Evolutionary conservation across 2,329 filamentous ascomycete genomes (phyloP), one percentile per base, ranked within the genome.

Genomic region (Penicillium sp.): DNA sequence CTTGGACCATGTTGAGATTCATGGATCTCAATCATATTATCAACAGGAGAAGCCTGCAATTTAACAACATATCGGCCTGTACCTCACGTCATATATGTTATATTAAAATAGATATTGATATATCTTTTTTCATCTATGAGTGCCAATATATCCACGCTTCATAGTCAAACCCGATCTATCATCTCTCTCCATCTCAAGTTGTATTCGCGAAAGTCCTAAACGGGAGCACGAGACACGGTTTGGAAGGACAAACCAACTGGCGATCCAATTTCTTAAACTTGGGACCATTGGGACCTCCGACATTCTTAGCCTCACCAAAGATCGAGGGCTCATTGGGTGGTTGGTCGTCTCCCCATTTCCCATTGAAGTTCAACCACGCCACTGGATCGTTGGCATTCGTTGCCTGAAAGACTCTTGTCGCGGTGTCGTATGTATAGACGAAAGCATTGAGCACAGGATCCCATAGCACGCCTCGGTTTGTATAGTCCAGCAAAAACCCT

Each of bases 341-440:
- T 61, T 82, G 76, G 56, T 82, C 68, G 61, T 88, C 84, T 2
- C 85, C 86, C 85, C 85, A 89, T 30, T 72, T 70, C 0, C 85
- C 86, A 26, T 71, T 71, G 64, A 79, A 88, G 36, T 78, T 65
- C 56, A 88, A 73, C 73, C 79, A 87, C 13, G 74, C 76, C 2
- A 80, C 72, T 0, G 85, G 84, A 42, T 71, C 74, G 7, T 59
- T 59, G 8, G 61, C 47, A 43, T 78, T 75, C 50, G 81, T 81
- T 2, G 82, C 65, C 3, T 74, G 70, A 59, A 85, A 85, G 0
- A 54, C 68, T 10, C 68, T 67, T 0, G 64, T 74, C 0, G 55
- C 56, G 30, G 69, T 61, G 47, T 81, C 71, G 65, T 79, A 87
- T 13, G 68, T 76, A 70, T 84, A 87, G 51, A 75, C 80, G 61